phyloP scores from a whole-genome alignment of 2,329 filamentous ascomycete species.

The Emergomyces orientalis region DNA sequence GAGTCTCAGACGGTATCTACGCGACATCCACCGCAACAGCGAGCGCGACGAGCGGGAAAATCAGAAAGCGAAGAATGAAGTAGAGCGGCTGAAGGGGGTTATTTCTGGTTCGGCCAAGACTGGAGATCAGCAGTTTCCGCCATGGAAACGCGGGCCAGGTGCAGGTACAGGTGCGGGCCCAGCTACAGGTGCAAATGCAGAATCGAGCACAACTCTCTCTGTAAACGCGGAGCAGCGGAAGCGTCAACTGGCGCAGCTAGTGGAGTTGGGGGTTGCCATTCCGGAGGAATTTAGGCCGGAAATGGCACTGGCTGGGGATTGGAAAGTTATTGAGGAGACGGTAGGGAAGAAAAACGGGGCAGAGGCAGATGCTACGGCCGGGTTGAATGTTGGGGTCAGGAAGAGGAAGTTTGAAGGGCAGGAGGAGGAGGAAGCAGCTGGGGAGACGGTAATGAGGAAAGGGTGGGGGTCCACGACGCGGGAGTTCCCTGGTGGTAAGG shows the following conservation, averaged over 20 bases:
- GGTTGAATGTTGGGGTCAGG: slow-evolving; percentile 36
- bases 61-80: slow-evolving; percentile 71
- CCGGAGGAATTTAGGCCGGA: slow-evolving; percentile 69
- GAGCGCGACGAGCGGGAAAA: slow-evolving; percentile 73
- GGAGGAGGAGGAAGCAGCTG: slow-evolving; percentile 34
- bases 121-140: slow-evolving; percentile 15
- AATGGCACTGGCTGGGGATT: slow-evolving; percentile 82
- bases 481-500: slow-evolving; percentile 30
- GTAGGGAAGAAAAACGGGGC: slow-evolving; percentile 21
- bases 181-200: slow-evolving; percentile 20
- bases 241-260: slow-evolving; percentile 76
- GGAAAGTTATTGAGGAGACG: slow-evolving; percentile 58
- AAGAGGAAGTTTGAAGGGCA: slow-evolving; percentile 38
- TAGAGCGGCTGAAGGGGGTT: slow-evolving; percentile 74
- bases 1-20: slow-evolving; percentile 77
- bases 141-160: slow-evolving; percentile 24
- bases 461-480: slow-evolving; percentile 38
- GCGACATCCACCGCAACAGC: slow-evolving; percentile 76
- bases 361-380: slow-evolving; percentile 36
- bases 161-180: not conserved
- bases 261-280: slow-evolving; percentile 74
- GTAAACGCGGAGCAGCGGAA: slow-evolving; percentile 60
- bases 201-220: slow-evolving; percentile 29
- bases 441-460: slow-evolving; percentile 28
- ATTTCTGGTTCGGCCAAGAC: slow-evolving; percentile 37